Percentiles rank a stretch among this genome's conserved stretches.
These are phyloP conservation scores for Tilletia horrida DNA, from an alignment of 1,284 basidiomycete genomes.

Conservation along the genomic window DNA sequence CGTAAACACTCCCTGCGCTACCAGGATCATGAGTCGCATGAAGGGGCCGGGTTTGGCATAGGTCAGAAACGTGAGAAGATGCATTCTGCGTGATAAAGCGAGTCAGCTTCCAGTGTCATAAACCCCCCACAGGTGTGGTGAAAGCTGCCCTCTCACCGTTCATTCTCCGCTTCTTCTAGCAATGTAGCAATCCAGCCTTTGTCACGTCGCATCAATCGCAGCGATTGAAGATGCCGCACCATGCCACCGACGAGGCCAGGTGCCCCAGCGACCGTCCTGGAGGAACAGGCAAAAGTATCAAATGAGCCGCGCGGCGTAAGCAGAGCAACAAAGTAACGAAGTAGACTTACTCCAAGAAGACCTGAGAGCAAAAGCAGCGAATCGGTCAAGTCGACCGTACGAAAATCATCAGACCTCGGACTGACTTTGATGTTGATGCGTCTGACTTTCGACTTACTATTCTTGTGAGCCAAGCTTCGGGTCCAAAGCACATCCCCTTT, in stretches of 20 bases:
- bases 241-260: slow-evolving; percentile 86
- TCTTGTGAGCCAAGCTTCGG: slow-evolving; percentile 37
- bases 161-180: slow-evolving; percentile 48
- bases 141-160: slow-evolving; percentile 23
- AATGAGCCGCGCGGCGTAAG: slow-evolving; percentile 58
- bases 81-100: slow-evolving; percentile 26
- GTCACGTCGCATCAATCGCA: slow-evolving; percentile 39
- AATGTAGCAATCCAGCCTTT: slow-evolving; percentile 45
- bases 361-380: slow-evolving; percentile 3
- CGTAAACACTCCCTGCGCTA: slow-evolving; percentile 65
- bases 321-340: not conserved
- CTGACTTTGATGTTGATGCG: too few species aligned
- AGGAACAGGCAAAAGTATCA: slow-evolving; percentile 74
- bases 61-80: slow-evolving; percentile 37
- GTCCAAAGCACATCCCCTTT: slow-evolving; percentile 35
- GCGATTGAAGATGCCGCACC: slow-evolving; percentile 64
- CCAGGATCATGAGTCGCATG: slow-evolving; percentile 76
- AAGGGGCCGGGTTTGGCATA: slow-evolving; percentile 33
- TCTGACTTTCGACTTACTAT: not conserved
- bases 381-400: not conserved
- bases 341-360: slow-evolving; percentile 33
- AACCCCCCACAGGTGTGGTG: not conserved
- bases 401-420: too few species aligned
- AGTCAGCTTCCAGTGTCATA: not conserved
- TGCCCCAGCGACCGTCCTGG: slow-evolving; percentile 72